These are phyloP conservation scores for Ascochyta pisi DNA, from an alignment of 2,329 filamentous ascomycete species.

Conservation along the genomic window DNA sequence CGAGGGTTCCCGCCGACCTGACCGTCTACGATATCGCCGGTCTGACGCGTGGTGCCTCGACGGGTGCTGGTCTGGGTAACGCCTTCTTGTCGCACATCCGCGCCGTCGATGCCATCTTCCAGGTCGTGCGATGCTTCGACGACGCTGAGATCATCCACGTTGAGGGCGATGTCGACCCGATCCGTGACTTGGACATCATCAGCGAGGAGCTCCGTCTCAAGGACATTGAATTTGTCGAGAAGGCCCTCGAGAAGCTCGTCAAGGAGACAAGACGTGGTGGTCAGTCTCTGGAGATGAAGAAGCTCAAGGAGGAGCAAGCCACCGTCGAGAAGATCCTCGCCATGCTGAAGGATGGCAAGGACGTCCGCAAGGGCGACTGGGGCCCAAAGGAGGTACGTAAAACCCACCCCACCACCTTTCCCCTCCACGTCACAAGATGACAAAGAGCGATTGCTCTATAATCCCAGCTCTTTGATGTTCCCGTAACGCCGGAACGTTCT, in stretches of 20 bases:
- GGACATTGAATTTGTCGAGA: constrained; percentile 98
- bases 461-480: constrained; percentile 99
- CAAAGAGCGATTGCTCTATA: constrained; percentile 95
- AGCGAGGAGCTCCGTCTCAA: constrained; percentile 95
- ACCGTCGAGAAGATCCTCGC: constrained; percentile 89
- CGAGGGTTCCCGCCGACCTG: constrained; percentile 92
- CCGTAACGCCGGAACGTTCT: constrained; percentile 79
- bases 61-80: constrained; percentile 96
- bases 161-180: constrained; percentile 96
- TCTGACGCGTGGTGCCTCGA: constrained; percentile 93
- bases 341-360: constrained; percentile 85
- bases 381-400: constrained; percentile 87
- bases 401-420: constrained; percentile 10
- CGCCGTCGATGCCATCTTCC: constrained; percentile 97
- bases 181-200: constrained; percentile 94
- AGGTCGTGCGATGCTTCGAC: constrained; percentile 96
- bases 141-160: constrained; percentile 99
- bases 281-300: constrained; percentile 97
- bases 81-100: constrained; percentile 98
- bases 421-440: constrained; percentile 77
- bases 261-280: constrained; percentile 96
- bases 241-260: constrained; percentile 86
- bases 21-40: constrained; percentile 99
- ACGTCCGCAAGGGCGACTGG: constrained; percentile 92
- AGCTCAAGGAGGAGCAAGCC: constrained; percentile 91